Conservation (phyloP, 148 eudicot genomes). For the Linanthus parryae region DNA sequence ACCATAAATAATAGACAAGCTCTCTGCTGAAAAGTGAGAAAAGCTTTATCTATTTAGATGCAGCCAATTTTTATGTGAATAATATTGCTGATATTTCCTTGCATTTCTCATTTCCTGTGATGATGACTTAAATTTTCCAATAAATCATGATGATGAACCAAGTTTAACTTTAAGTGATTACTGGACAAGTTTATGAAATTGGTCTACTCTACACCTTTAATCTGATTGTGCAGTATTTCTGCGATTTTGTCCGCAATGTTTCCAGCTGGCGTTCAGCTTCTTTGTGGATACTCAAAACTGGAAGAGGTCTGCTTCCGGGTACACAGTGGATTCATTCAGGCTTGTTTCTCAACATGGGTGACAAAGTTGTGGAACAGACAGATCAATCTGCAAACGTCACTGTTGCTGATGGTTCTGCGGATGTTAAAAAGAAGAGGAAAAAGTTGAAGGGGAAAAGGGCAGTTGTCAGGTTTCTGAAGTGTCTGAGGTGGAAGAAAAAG, state of each 20-base stretch:
- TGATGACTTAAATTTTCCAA: no score
- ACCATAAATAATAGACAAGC: no score
- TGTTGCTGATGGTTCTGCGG: slow-evolving; percentile 20
- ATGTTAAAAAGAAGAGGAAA: slow-evolving; percentile 56
- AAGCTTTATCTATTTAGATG: no score
- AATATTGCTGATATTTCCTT: no score
- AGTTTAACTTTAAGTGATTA: no score
- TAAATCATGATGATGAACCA: no score
- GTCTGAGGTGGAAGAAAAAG: slow-evolving; percentile 85
- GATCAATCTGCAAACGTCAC: slow-evolving; percentile 25
- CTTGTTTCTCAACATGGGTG: slow-evolving; percentile 25
- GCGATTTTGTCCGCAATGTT: slow-evolving; percentile 48
- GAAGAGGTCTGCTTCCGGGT: slow-evolving; percentile 14
- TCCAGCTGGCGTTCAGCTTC: slow-evolving; percentile 11
- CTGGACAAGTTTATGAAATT: no score
- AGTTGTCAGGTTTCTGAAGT: slow-evolving; percentile 89
- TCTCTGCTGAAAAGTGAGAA: no score
- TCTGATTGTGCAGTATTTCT: slow-evolving; percentile 38
- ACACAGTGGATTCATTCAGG: slow-evolving; percentile 39
- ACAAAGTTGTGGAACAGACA: slow-evolving; percentile 21
- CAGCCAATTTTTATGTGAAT: no score
- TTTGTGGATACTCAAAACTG: slow-evolving; percentile 14
- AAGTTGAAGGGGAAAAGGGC: slow-evolving; percentile 92
- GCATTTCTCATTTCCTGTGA: no score
- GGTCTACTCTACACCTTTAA: not conserved